Conservation (phyloP, 2,329 filamentous ascomycete species). For the Botrytis tulipae region DNA sequence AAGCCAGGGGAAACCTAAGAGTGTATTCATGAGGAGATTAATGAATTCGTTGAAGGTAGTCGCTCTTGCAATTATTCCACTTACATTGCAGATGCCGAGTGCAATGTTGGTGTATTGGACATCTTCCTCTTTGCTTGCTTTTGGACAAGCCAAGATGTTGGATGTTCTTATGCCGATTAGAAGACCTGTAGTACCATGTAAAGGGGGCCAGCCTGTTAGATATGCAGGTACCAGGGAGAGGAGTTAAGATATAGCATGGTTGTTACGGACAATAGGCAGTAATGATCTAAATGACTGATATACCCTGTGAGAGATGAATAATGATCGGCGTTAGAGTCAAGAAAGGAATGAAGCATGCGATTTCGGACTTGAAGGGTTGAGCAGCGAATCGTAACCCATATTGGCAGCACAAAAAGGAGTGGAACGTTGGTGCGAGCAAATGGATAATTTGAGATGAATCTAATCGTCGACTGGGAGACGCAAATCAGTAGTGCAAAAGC, state of each 20-base stretch:
- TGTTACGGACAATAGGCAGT: slow-evolving; percentile 2
- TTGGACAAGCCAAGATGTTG: slow-evolving; percentile 42
- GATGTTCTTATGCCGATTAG: slow-evolving; percentile 42
- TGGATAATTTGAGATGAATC: not conserved
- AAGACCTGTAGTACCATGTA: slow-evolving; percentile 37
- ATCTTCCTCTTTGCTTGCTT: slow-evolving; percentile 44
- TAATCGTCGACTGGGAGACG: slow-evolving; percentile 8
- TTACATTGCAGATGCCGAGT: slow-evolving; percentile 43
- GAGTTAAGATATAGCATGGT: not conserved
- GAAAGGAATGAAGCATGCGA: slow-evolving; percentile 3
- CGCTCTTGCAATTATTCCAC: slow-evolving; percentile 43
- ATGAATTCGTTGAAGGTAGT: slow-evolving; percentile 40
- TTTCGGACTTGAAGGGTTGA: not conserved
- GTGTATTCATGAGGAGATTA: slow-evolving; percentile 30
- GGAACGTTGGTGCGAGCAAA: not conserved
- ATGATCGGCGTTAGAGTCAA: slow-evolving; percentile 15
- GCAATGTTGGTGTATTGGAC: slow-evolving; percentile 52
- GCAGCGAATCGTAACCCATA: not conserved
- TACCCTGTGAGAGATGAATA: slow-evolving; percentile 10
- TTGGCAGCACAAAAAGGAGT: not conserved
- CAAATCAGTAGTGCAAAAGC: not conserved
- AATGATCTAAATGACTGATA: slow-evolving; percentile 5
- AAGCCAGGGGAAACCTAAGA: slow-evolving; percentile 21
- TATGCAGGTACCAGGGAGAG: slow-evolving; percentile 5
- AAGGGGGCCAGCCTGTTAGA: slow-evolving; percentile 11